Evolutionary conservation across 2,329 filamentous ascomycete genomes (phyloP), one percentile per base, ranked within the genome.

Genomic region (Aspergillus cejpii): DNA sequence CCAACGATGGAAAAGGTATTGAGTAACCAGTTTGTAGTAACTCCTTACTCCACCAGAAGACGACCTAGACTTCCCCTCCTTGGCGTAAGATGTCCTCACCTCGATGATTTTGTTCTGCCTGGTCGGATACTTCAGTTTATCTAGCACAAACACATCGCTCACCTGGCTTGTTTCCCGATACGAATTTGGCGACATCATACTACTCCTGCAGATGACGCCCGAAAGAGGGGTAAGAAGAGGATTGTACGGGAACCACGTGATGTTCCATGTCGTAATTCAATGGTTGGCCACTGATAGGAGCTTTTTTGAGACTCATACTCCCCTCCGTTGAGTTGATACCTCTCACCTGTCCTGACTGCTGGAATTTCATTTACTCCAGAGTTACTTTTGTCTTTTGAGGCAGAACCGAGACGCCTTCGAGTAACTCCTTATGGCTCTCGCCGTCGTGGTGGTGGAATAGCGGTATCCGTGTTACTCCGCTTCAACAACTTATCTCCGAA

Each of bases 401-500:
- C n/a, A 40, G 23, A 24, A n/a, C 34, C 12, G 34, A 12, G 17
- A n/a, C 3, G 10, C 19, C 36, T 14, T 34, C 19, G 24, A 27
- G 14, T 21, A 37, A n/a, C 24, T 49, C 53, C 46, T 31, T 54
- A 63, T 64, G 61, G 55, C 57, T 54, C 45, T 56, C 44, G 33
- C 49, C 41, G 41, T 39, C 21, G 20, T 41, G 34, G 40, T 42
- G 41, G 39, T 52, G 37, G 46, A 51, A 37, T 47, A 46, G 55
- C 56, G 57, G 61, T 61, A 61, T 63, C 50, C 55, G 44, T 55
- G 45, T 49, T 49, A 44, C 59, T 59, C 54, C 61, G 58, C 59
- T 55, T 53, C 44, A 50, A 41, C 42, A 37, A 45, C 49, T 24
- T 45, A 44, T 48, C 33, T n/a, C 50, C 39, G 40, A 38, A 39